phyloP scores from a whole-genome alignment of 768 basidiomycete species.

The Tricholoma bakamatsutake region DNA sequence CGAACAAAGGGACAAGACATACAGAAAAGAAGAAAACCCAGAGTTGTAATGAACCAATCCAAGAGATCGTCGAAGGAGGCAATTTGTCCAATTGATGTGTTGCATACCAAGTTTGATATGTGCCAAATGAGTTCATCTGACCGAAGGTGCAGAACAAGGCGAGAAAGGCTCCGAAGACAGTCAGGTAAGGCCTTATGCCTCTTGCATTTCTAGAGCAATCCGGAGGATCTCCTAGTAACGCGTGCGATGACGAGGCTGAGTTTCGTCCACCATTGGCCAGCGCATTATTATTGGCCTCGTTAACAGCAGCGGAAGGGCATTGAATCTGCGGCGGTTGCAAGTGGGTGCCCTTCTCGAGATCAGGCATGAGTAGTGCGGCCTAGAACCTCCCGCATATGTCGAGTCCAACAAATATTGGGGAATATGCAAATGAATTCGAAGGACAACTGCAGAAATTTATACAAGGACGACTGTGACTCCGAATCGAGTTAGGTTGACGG shows the following conservation, averaged over 20 bases:
- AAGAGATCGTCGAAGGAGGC: constrained; percentile 54
- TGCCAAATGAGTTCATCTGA: constrained; percentile 67
- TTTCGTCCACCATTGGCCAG: background rate
- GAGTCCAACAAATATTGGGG: background rate
- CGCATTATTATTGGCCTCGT: background rate
- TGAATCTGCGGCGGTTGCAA: constrained; percentile 3
- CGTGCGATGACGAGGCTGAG: constrained; percentile 2
- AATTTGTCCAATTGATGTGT: constrained; percentile 48
- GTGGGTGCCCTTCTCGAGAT: constrained; percentile 12
- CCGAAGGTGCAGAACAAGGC: constrained; percentile 69
- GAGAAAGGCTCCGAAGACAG: constrained; percentile 59
- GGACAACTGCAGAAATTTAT: background rate
- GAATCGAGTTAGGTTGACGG: constrained; percentile 1
- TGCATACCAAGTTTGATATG: constrained; percentile 65
- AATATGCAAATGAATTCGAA: background rate
- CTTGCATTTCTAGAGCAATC: constrained; percentile 17
- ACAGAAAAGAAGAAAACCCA: constrained; percentile 70
- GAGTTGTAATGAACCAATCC: constrained; percentile 67
- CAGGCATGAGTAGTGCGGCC: constrained; percentile 10
- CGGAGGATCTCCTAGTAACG: constrained; percentile 4
- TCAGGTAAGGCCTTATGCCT: constrained; percentile 34
- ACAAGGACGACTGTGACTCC: background rate
- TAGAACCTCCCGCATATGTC: background rate
- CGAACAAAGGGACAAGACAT: constrained; percentile 16
- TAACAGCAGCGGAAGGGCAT: constrained; percentile 1